A percentile compares a stretch with the other conserved stretches of the same genome.
These are phyloP conservation scores for Neocucurbitaria cava DNA, from an alignment of 2,329 filamentous ascomycete species.

Conservation along the genomic window DNA sequence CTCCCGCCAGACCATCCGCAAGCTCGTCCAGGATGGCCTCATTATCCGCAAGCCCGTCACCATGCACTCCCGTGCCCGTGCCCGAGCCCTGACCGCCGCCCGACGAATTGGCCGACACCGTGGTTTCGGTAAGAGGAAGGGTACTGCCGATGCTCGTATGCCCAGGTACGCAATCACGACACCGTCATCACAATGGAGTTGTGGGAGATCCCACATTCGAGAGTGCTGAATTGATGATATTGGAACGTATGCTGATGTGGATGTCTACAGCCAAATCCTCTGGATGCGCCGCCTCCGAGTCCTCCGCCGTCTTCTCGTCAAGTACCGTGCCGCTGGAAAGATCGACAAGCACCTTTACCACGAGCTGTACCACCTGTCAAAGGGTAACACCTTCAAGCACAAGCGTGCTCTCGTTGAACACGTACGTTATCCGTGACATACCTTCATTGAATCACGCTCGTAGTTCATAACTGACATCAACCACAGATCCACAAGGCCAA, in stretches of 20 bases:
- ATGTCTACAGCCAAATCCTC: constrained; percentile 78
- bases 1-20: constrained; percentile 99
- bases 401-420: constrained; percentile 99
- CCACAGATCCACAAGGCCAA: constrained; percentile 98
- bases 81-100: constrained; percentile 92
- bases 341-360: constrained; percentile 99
- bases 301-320: constrained; percentile 97
- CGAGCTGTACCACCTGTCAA: constrained; percentile 99
- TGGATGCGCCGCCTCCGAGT: constrained; percentile 99
- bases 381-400: constrained; percentile 99
- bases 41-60: constrained; percentile 99
- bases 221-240: constrained; percentile 13
- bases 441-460: constrained; percentile 37
- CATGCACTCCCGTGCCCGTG: constrained; percentile 98
- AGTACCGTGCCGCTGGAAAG: constrained; percentile 99
- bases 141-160: constrained; percentile 99
- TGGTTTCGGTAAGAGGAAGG: constrained; percentile 99
- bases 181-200: constrained; percentile 18
- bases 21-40: constrained; percentile 99
- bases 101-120: constrained; percentile 96
- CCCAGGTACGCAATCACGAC: constrained; percentile 72
- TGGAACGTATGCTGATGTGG: constrained; percentile 41
- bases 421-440: constrained; percentile 71
- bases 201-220: constrained; percentile 4
- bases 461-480: constrained; percentile 34